Conservation (phyloP, 108 stramenopile genomes). For the Seminavis robusta region DNA sequence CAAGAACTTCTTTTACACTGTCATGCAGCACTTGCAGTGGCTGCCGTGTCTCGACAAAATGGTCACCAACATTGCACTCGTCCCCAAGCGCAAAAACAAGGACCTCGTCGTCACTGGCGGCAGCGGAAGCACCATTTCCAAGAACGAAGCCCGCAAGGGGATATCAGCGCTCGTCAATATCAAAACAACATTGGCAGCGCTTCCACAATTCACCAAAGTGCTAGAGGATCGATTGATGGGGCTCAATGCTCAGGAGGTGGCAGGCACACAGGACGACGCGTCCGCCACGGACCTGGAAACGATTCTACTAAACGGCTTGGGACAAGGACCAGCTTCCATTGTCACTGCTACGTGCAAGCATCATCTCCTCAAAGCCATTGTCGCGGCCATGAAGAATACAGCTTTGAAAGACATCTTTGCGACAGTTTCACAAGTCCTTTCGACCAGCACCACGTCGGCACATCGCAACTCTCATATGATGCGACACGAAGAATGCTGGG, state of each 20-base stretch:
- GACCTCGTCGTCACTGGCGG: constrained; percentile 11
- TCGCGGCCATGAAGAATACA: constrained; percentile 68
- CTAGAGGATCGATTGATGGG: constrained; percentile 62
- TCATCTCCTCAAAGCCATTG: constrained; percentile 75
- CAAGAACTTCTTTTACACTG: constrained; percentile 81
- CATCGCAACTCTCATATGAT: constrained; percentile 76
- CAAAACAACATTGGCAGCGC: constrained; percentile 66
- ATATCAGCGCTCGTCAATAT: constrained; percentile 84
- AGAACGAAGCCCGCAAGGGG: constrained; percentile 61
- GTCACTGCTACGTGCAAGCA: constrained; percentile 17
- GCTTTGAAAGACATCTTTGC: constrained; percentile 53
- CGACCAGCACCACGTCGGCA: constrained; percentile 72
- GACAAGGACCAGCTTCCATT: too few relatives aligned
- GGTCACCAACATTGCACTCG: constrained; percentile 71
- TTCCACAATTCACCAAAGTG: constrained; percentile 62
- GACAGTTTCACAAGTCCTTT: constrained; percentile 62
- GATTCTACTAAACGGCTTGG: constrained; percentile 71
- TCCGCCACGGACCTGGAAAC: constrained; percentile 33
- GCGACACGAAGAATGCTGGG: constrained; percentile 91
- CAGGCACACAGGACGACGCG: constrained; percentile 26
- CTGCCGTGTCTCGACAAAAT: constrained; percentile 84
- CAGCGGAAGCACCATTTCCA: constrained; percentile 29
- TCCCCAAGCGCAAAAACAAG: constrained; percentile 27
- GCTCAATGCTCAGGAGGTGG: too few relatives aligned
- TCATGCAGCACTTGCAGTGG: constrained; percentile 73